Percentiles rank a stretch among this genome's conserved stretches.
Evolutionary conservation across 2,329 filamentous ascomycete genomes (phyloP).

Genomic region (Dactylellina leptospora): DNA sequence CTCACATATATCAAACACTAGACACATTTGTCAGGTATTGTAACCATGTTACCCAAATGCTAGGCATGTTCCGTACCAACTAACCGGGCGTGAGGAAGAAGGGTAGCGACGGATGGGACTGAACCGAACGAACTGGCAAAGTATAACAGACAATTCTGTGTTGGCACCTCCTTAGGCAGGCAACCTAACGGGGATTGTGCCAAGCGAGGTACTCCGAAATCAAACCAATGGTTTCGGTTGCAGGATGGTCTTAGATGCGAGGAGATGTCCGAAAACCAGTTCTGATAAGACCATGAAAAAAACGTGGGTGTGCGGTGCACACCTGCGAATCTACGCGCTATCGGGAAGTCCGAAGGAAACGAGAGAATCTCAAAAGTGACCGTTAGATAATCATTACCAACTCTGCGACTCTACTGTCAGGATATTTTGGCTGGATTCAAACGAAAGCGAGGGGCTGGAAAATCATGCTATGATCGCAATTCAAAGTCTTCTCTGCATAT

Average conservation of each 20-base stretch:
- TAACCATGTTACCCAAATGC: conserved; percentile 42
- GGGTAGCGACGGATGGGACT: conserved; percentile 9
- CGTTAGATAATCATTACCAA: conserved; percentile 17
- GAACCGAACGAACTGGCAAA: conserved; percentile 11
- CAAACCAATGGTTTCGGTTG: conserved; percentile 26
- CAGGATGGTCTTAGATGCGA: not conserved
- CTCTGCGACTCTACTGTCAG: conserved; percentile 15
- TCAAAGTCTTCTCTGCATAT: not conserved
- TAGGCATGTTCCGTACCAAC: conserved; percentile 29
- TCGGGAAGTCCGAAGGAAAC: conserved; percentile 34
- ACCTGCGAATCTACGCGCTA: conserved; percentile 16
- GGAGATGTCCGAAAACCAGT: conserved; percentile 38
- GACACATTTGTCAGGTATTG: conserved; percentile 30
- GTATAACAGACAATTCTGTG: conserved; percentile 43
- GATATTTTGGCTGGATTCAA: conserved; percentile 5
- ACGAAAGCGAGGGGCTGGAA: conserved; percentile 18
- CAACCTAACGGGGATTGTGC: conserved; percentile 25
- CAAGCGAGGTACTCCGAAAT: conserved; percentile 16
- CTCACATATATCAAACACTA: not conserved
- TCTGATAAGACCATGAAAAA: conserved; percentile 9
- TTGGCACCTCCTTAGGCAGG: conserved; percentile 30
- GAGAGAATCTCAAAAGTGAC: not conserved
- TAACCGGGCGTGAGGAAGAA: conserved; percentile 14
- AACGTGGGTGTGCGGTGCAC: conserved; percentile 18
- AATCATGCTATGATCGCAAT: conserved; percentile 24